Evolutionary conservation across 2,329 filamentous ascomycete species (phyloP).

Genomic region (Meredithiella fracta): DNA sequence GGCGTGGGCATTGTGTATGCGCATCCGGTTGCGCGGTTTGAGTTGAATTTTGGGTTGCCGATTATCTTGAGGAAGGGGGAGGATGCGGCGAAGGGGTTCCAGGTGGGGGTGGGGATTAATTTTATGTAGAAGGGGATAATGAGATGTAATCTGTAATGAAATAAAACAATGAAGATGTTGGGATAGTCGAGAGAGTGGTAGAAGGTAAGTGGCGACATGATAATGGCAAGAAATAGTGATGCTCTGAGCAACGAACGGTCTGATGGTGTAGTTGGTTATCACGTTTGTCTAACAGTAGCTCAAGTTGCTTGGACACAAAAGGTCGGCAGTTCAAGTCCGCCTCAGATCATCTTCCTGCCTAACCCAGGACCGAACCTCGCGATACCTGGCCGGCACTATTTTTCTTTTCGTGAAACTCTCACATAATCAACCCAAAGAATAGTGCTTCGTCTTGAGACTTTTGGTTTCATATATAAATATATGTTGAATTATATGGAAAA

Average conservation of each 20-base stretch:
- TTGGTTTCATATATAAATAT: not conserved
- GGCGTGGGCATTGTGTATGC: slow-evolving; percentile 88
- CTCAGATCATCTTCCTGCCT: slow-evolving; percentile 10
- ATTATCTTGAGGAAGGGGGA: slow-evolving; percentile 69
- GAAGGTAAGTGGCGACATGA: not conserved
- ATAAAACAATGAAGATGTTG: not conserved
- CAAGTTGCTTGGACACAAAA: slow-evolving; percentile 12
- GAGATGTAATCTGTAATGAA: not conserved
- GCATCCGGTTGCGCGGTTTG: slow-evolving; percentile 81
- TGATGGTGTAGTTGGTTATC: slow-evolving; percentile 15
- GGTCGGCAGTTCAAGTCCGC: slow-evolving; percentile 14
- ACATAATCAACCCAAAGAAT: too few relatives aligned
- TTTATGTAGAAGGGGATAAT: slow-evolving; percentile 49
- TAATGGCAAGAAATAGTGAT: not conserved
- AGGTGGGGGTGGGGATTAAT: slow-evolving; percentile 91
- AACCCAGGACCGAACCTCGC: too few relatives aligned
- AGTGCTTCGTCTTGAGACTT: not conserved
- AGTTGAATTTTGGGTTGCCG: slow-evolving; percentile 88
- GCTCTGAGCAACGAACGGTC: not conserved
- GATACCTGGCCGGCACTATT: too few relatives aligned
- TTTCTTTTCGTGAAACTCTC: too few relatives aligned
- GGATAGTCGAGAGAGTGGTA: not conserved
- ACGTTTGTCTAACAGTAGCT: slow-evolving; percentile 14
- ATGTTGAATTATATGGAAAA: too few relatives aligned
- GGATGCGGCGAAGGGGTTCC: slow-evolving; percentile 75